Percentiles rank a stretch among this genome's conserved stretches.
Evolutionary conservation across 306 rosid genomes (phyloP).

Genomic region (Fagus sylvatica): DNA sequence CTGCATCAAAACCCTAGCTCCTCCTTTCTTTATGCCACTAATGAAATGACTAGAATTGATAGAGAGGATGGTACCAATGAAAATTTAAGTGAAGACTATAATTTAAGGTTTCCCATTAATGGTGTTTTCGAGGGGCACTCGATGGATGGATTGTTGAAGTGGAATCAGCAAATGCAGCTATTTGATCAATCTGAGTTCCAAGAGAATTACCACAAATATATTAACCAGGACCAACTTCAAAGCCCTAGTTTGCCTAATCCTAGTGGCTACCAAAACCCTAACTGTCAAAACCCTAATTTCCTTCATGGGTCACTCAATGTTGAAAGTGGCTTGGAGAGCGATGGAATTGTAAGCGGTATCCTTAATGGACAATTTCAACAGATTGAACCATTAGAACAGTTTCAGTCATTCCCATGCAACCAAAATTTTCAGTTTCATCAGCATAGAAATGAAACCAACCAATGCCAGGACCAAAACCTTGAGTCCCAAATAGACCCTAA

Average conservation of each 20-base stretch:
- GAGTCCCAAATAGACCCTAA: neutral
- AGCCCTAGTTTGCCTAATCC: neutral
- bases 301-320: neutral
- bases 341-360: neutral
- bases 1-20: neutral
- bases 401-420: neutral
- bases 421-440: slow-evolving; percentile 2
- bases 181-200: neutral
- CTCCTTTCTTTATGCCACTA: neutral
- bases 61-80: neutral
- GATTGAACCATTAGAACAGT: neutral
- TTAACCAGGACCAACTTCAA: neutral
- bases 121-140: neutral
- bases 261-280: neutral
- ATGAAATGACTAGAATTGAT: neutral
- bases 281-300: neutral
- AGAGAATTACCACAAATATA: neutral
- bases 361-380: neutral
- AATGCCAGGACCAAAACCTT: neutral
- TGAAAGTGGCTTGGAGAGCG: neutral
- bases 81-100: neutral
- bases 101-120: neutral
- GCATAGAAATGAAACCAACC: neutral
- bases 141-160: neutral
- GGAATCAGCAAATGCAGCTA: neutral